Base-by-base conservation (phyloP, 2,329 filamentous ascomycete genomes). In the Colletotrichum graminicola region DNA sequence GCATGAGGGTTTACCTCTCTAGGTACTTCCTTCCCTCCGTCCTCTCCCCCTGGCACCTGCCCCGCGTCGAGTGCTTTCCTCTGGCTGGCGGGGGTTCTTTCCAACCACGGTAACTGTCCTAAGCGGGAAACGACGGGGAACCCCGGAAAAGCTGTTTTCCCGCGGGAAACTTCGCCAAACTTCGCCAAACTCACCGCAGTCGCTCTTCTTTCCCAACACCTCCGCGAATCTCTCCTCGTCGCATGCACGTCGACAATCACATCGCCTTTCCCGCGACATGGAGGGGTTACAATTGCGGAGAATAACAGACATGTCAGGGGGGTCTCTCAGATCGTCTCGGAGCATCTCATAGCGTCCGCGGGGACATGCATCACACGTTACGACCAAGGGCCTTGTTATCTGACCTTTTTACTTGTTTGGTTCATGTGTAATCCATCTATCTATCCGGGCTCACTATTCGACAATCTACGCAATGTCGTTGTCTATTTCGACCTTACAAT, bases 101-200 rank as follows among this genome's bases (percentile, higher is more conserved):
- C 43, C 21, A n/a, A 12, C 45, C 10, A 47, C 10, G 45, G 21
- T 45, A 36, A 32, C 29, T 39, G 18, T 18, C 23, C 26, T 14
- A 32, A 10, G 12, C 49, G 34, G 59, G 3, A 26, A 36, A n/a
- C 47, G 10, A 60, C 68, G 68, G 7, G 34, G 64, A 32, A 34
- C 59, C 63, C 41, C 65, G 68, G 68, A 45, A 21, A 71, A 60
- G 32, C 5, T 21, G 0, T 8, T 14, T 45, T 3, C 26, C 59
- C 59, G 59, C 61, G 61, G 61, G 18, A 54, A 63, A 54, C 61
- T 63, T 63, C 18, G 49, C 65, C 65, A 39, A 70, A 70, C 34
- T 60, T 71, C 52, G 68, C 51, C 68, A 45, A 67, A 71, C 65
- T 51, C 0, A 36, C 57, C 36, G 43, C 26, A 63, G 47, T 68